Percentiles rank a stretch among this genome's conserved stretches.
These are phyloP conservation scores for Fusarium tupiense DNA, from an alignment of 2,329 filamentous ascomycete genomes.

Conservation along the genomic window DNA sequence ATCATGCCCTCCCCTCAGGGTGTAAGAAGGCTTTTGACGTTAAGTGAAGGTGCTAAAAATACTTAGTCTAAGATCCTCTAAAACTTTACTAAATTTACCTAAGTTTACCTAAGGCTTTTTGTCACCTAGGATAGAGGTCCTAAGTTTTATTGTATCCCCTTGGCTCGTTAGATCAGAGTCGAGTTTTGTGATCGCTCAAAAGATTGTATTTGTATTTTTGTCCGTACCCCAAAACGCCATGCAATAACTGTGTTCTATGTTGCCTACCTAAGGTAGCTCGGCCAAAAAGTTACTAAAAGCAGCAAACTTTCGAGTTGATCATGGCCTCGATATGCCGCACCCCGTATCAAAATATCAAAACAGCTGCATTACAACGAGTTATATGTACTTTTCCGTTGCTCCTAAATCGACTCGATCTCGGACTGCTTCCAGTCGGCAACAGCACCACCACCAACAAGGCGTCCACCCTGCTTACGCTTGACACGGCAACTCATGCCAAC, in stretches of 20 bases:
- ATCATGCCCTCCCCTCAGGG: no score
- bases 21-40: no score
- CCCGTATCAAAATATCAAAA: background rate
- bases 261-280: background rate
- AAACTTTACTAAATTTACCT: no score
- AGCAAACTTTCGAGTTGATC: background rate
- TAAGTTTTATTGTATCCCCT: no score
- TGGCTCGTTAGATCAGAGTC: background rate
- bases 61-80: no score
- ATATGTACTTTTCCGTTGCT: background rate
- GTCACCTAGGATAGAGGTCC: no score
- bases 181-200: no score
- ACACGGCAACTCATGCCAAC: conserved; percentile 93
- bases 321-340: background rate
- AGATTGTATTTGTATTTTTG: background rate
- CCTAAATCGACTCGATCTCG: conserved; percentile 70
- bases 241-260: conserved; percentile 11
- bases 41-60: no score
- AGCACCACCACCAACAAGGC: conserved; percentile 63
- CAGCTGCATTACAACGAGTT: conserved; percentile 1
- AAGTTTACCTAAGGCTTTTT: no score
- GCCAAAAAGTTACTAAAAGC: background rate
- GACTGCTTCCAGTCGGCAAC: conserved; percentile 69
- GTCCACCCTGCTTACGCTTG: conserved; percentile 84
- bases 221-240: conserved; percentile 28